phyloP scores from a whole-genome alignment of 495 filamentous ascomycete genomes.

The Extremus antarcticus region DNA sequence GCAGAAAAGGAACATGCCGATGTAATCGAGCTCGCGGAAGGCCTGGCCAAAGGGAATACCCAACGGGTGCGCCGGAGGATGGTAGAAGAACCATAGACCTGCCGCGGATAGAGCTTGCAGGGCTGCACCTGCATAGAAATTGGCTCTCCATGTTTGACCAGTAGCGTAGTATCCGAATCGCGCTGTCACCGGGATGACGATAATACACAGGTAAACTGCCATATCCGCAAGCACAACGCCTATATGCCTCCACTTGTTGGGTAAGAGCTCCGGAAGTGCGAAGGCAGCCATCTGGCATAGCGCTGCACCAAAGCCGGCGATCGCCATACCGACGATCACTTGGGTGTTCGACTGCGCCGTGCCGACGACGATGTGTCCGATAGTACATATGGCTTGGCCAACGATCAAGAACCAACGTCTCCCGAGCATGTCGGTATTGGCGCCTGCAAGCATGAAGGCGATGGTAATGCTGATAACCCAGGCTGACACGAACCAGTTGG shows the following conservation, averaged over 20 bases:
- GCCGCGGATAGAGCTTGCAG: not conserved
- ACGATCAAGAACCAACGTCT: slow-evolving; percentile 19
- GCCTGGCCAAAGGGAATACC: slow-evolving; percentile 1
- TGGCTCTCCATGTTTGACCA: slow-evolving; percentile 8
- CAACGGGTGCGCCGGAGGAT: slow-evolving; percentile 8
- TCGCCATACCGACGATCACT: slow-evolving; percentile 7
- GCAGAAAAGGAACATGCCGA: slow-evolving; percentile 5
- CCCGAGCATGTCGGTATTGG: slow-evolving; percentile 20
- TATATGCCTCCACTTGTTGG: slow-evolving; percentile 25
- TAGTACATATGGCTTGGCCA: slow-evolving; percentile 13
- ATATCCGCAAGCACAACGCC: slow-evolving; percentile 25
- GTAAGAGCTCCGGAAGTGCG: slow-evolving; percentile 30
- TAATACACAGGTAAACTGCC: slow-evolving; percentile 22
- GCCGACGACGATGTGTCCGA: slow-evolving; percentile 12
- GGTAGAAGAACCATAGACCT: slow-evolving; percentile 6
- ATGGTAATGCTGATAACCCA: slow-evolving; percentile 21
- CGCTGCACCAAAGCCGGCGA: slow-evolving; percentile 17
- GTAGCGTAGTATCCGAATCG: slow-evolving; percentile 16
- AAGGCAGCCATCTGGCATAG: slow-evolving; percentile 20
- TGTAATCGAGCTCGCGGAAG: slow-evolving; percentile 7
- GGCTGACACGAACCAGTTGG: not conserved
- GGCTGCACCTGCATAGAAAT: slow-evolving; percentile 4
- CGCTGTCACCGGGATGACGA: slow-evolving; percentile 26
- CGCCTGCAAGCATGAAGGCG: slow-evolving; percentile 24
- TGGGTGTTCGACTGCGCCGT: slow-evolving; percentile 6